These are phyloP conservation scores for Saccharomycopsis synnaedendra DNA, from an alignment of 805 yeast genomes.

Conservation along the genomic window DNA sequence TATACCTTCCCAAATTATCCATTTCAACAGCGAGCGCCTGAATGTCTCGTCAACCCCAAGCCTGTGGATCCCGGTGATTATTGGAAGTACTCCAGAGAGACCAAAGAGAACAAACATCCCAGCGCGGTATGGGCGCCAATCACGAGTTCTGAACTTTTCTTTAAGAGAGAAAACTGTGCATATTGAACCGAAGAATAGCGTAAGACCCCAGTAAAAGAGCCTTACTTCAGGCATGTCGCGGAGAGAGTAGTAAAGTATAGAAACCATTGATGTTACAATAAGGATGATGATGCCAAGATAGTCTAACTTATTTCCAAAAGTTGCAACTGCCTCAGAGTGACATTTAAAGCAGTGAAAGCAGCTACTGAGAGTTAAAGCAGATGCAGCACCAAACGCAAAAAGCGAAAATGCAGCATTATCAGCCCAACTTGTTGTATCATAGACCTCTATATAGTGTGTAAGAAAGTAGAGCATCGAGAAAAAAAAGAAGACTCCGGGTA, in stretches of 20 bases:
- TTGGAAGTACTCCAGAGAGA: slow-evolving; percentile 62
- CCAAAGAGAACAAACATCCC: slow-evolving; percentile 74
- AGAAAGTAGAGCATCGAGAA: slow-evolving; percentile 22
- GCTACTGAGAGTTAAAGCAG: slow-evolving; percentile 53
- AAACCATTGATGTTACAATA: slow-evolving; percentile 51
- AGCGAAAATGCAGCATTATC: slow-evolving; percentile 24
- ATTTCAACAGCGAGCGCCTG: slow-evolving; percentile 42
- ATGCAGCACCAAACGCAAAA: slow-evolving; percentile 41
- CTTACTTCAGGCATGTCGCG: slow-evolving; percentile 32
- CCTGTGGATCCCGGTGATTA: slow-evolving; percentile 36
- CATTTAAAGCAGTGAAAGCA: slow-evolving; percentile 57
- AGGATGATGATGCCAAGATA: slow-evolving; percentile 65
- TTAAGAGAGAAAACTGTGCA: slow-evolving; percentile 57
- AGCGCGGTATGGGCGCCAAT: slow-evolving; percentile 71
- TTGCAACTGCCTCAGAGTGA: slow-evolving; percentile 45
- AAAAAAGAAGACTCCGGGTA: slow-evolving; percentile 27
- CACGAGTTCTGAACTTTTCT: slow-evolving; percentile 54
- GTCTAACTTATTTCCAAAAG: slow-evolving; percentile 58
- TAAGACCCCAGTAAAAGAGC: slow-evolving; percentile 30
- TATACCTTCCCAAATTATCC: slow-evolving; percentile 59
- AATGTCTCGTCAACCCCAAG: slow-evolving; percentile 42
- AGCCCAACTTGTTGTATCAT: slow-evolving; percentile 39
- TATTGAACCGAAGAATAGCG: slow-evolving; percentile 41
- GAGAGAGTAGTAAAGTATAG: slow-evolving; percentile 36
- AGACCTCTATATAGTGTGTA: slow-evolving; percentile 25